phyloP scores from a whole-genome alignment of 768 basidiomycete genomes.

The Pleurotus tuber-regium region DNA sequence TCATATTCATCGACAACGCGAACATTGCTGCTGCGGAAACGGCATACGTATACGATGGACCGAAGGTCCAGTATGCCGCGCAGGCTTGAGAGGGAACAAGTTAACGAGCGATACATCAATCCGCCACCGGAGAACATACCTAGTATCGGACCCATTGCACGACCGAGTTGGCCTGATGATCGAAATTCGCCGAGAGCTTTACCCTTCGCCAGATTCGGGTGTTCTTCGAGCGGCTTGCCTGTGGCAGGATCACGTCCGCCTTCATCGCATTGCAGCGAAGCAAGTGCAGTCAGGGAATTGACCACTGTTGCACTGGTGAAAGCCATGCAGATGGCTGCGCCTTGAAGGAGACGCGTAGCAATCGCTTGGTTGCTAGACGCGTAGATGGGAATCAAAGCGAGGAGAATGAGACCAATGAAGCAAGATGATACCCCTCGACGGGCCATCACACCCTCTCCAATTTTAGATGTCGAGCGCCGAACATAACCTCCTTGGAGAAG shows the following conservation, averaged over 20 bases:
- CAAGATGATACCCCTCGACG: slow-evolving; percentile 77
- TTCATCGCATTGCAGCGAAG: slow-evolving; percentile 89
- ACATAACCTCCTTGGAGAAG: slow-evolving; percentile 94
- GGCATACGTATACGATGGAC: slow-evolving; percentile 74
- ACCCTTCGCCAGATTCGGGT: slow-evolving; percentile 78
- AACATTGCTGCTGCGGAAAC: slow-evolving; percentile 65
- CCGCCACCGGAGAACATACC: slow-evolving; percentile 43
- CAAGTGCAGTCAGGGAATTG: slow-evolving; percentile 86
- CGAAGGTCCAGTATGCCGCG: slow-evolving; percentile 86
- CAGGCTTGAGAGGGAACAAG: slow-evolving; percentile 52
- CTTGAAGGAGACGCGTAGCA: slow-evolving; percentile 54
- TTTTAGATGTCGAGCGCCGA: slow-evolving; percentile 69
- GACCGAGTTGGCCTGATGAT: slow-evolving; percentile 86
- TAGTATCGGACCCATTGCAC: slow-evolving; percentile 89
- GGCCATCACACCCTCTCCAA: slow-evolving; percentile 83
- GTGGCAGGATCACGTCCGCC: slow-evolving; percentile 50
- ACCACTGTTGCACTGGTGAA: slow-evolving; percentile 97
- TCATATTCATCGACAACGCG: slow-evolving; percentile 56
- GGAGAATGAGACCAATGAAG: slow-evolving; percentile 62
- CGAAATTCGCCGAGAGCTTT: slow-evolving; percentile 15
- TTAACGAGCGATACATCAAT: background rate
- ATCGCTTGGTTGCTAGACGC: slow-evolving; percentile 37
- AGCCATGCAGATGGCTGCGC: slow-evolving; percentile 81
- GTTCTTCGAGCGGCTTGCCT: slow-evolving; percentile 51
- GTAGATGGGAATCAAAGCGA: slow-evolving; percentile 68